A percentile compares a stretch with the other conserved stretches of the same genome.
Conservation (phyloP, 352 stramenopile genomes). For the Discostella stelligera region DNA sequence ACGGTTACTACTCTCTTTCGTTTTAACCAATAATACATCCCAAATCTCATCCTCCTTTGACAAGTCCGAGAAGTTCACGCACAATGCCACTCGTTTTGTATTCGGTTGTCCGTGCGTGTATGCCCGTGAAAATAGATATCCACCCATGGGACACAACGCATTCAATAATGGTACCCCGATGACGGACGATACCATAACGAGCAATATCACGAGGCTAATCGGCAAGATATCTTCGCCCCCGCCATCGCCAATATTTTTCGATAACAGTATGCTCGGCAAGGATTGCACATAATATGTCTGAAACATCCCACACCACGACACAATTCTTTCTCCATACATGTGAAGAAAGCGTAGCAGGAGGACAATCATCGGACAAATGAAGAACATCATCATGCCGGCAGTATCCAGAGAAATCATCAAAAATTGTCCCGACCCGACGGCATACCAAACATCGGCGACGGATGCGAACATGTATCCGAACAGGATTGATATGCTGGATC, state of each 20-base stretch:
- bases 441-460: conserved; percentile 43
- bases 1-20: neutral
- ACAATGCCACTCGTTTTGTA: conserved; percentile 47
- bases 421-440: conserved; percentile 49
- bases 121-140: conserved; percentile 41
- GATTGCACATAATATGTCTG: conserved; percentile 3
- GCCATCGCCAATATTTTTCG: neutral
- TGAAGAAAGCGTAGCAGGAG: conserved; percentile 38
- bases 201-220: conserved; percentile 21
- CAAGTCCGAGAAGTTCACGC: conserved; percentile 43
- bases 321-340: conserved; percentile 29
- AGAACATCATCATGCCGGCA: conserved; percentile 41
- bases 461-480: conserved; percentile 24
- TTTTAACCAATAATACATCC: conserved; percentile 18
- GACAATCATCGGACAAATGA: conserved; percentile 30
- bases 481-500: conserved; percentile 26
- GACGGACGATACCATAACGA: conserved; percentile 26
- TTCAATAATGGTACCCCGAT: conserved; percentile 38
- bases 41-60: conserved; percentile 3
- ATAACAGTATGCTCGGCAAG: neutral
- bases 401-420: conserved; percentile 52
- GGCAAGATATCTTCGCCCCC: conserved; percentile 14
- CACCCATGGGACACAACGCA: conserved; percentile 43
- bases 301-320: neutral
- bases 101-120: conserved; percentile 51